Percentiles rank a stretch among this genome's conserved stretches.
These are phyloP conservation scores for Physcia stellaris DNA, from an alignment of 495 filamentous ascomycete species.

Conservation along the genomic window DNA sequence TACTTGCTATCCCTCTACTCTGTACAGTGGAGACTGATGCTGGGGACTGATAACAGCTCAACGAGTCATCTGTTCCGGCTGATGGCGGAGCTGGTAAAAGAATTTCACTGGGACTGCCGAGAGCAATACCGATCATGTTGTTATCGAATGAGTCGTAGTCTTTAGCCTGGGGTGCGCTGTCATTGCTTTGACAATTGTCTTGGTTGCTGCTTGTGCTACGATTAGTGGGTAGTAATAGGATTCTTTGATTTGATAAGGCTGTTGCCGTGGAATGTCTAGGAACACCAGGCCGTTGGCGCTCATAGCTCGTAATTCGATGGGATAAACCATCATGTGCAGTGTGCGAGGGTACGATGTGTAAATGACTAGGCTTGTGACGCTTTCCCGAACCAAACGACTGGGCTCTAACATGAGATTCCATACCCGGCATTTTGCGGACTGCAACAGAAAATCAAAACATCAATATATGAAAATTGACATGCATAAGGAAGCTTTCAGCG, in stretches of 20 bases:
- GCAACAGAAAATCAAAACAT: too few species aligned
- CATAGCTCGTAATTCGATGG: too few species aligned
- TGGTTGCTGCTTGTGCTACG: neutral
- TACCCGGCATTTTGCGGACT: too few species aligned
- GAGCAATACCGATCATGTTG: constrained; percentile 36
- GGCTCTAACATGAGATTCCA: too few species aligned
- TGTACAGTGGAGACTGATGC: neutral
- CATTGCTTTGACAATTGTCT: neutral
- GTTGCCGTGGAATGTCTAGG: neutral
- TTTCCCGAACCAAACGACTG: too few species aligned
- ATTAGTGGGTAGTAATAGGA: neutral
- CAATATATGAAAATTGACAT: too few species aligned
- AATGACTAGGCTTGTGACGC: too few species aligned
- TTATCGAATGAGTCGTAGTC: constrained; percentile 12
- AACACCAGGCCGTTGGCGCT: neutral
- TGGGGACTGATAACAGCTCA: constrained; percentile 1
- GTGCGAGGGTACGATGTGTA: too few species aligned
- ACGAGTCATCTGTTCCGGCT: constrained; percentile 8
- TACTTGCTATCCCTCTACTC: too few species aligned
- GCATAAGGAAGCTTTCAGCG: too few species aligned
- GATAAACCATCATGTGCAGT: too few species aligned
- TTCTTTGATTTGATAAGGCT: neutral
- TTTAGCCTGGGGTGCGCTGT: neutral
- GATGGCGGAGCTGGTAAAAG: constrained; percentile 15
- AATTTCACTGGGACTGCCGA: constrained; percentile 35